Evolutionary conservation across 371 early-diverging fungal species (phyloP), one percentile per base, ranked within the genome.

Genomic region (Gilbertella persicaria): DNA sequence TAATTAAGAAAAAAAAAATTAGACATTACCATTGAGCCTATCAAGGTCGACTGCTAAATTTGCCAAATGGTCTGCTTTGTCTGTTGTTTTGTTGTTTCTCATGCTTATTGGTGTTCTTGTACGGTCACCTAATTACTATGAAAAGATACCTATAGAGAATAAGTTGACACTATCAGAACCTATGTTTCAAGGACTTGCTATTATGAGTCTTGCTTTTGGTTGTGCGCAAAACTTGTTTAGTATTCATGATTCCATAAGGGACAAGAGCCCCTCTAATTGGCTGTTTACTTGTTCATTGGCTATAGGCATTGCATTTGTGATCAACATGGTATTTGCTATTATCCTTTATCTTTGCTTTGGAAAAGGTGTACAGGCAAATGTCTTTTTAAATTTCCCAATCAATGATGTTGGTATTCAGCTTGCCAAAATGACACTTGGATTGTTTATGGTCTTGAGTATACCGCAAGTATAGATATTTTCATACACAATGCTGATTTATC

Each of bases 341-440:
- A 52, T 75, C 44, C 79, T 78, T 4, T 83, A 73, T 44, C 19
- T 83, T 19, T 68, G 74, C 28, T 83, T 83, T 65, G 81, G 84
- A 14, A 55, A 67, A 24, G 53, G 75, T 30, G 73, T 79, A 6
- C 48, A 74, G 25, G 72, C 74, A 35, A 83, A 83, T 38, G 63
- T 82, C 42, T 60, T 83, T 28, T 62, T 78, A 23, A 78, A 78
- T 14, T 83, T 81, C 47, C 78, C 82, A 2, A 44, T 54, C 3
- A 65, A 71, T 37, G 81, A 83, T 45, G 33, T 50, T 1, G 48
- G 64, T 30, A 80, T 81, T 52, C 82, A 75, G 36, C 19, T 72
- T 19, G 82, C 77, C 0, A 75, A 82, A 21, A 50, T 72, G 3
- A 35, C 66, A 10, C 53, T 83, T 13, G 75, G 75, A 4, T 49